These are phyloP conservation scores for Rubus parviflorus DNA, from an alignment of 306 rosid genomes.

Conservation along the genomic window DNA sequence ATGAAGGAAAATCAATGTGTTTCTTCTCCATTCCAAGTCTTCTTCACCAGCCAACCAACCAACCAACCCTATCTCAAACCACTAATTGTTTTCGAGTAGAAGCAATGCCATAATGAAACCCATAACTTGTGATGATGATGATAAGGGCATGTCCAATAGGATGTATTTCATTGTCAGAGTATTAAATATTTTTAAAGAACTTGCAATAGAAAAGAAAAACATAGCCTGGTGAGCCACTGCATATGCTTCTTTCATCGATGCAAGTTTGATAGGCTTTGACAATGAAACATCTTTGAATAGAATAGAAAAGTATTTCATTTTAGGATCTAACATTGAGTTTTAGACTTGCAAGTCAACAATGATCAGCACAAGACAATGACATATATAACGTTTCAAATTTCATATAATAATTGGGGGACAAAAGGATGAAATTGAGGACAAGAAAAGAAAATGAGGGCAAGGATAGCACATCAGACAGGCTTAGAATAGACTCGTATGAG, in stretches of 20 bases:
- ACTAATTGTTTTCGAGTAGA: neutral
- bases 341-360: neutral
- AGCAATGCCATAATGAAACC: conserved; percentile 4
- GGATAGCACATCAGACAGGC: conserved; percentile 7
- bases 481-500: neutral
- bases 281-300: neutral
- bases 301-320: neutral
- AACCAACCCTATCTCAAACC: neutral
- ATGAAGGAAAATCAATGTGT: conserved; percentile 7
- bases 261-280: neutral
- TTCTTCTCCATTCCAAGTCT: neutral
- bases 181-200: neutral
- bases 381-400: neutral
- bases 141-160: neutral
- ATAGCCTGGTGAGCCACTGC: neutral
- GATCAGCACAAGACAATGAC: neutral
- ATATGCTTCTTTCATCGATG: neutral
- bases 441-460: neutral
- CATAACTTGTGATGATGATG: neutral
- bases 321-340: neutral
- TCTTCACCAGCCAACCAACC: conserved; percentile 14
- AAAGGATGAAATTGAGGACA: neutral
- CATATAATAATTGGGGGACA: neutral
- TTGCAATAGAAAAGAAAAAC: neutral
- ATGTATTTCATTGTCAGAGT: neutral